These are phyloP conservation scores for Agaricus subrufescens DNA, from an alignment of 768 basidiomycete species.

Conservation along the genomic window DNA sequence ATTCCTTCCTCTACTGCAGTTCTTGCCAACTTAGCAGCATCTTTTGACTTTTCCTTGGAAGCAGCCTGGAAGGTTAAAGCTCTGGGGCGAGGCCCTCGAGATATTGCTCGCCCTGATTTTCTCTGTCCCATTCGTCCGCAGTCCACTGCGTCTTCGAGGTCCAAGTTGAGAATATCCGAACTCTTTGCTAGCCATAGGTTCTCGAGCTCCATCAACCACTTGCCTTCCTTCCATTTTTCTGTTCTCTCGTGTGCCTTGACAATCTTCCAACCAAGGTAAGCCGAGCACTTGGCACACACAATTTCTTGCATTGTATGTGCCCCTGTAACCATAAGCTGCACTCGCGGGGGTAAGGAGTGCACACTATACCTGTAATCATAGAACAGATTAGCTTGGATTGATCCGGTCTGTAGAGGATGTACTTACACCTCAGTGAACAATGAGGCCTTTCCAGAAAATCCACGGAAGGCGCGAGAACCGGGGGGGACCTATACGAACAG, in stretches of 20 bases:
- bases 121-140: neutral
- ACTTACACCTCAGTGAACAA: conserved; percentile 54
- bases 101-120: neutral
- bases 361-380: conserved; percentile 41
- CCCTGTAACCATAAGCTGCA: conserved; percentile 59
- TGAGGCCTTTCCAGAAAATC: conserved; percentile 55
- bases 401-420: neutral
- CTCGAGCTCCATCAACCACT: conserved; percentile 55
- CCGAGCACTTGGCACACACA: conserved; percentile 41
- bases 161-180: conserved; percentile 4
- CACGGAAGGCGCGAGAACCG: conserved; percentile 44
- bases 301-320: conserved; percentile 60
- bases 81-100: neutral
- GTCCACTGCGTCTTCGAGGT: neutral
- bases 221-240: conserved; percentile 62
- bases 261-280: conserved; percentile 63
- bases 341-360: conserved; percentile 35
- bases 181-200: conserved; percentile 24
- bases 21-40: conserved; percentile 16
- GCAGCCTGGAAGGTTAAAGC: conserved; percentile 17
- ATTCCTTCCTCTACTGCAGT: conserved; percentile 31
- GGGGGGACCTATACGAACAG: conserved; percentile 32
- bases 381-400: neutral
- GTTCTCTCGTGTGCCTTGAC: conserved; percentile 48
- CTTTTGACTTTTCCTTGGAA: conserved; percentile 13